These are phyloP conservation scores for Trifolium pratense DNA, from an alignment of 306 rosid species.

Conservation along the genomic window DNA sequence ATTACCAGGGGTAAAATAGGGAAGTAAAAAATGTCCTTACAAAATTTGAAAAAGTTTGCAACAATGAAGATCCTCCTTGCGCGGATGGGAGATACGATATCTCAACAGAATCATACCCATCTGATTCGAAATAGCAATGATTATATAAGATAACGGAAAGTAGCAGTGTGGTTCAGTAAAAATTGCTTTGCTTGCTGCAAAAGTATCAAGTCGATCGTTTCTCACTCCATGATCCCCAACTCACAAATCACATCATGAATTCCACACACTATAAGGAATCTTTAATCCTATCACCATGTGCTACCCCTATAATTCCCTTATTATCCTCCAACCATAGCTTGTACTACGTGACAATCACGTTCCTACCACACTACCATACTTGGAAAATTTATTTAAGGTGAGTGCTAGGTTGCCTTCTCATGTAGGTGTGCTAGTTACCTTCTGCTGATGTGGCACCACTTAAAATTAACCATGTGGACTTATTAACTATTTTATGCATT, in stretches of 20 bases:
- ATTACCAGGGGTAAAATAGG: constrained; percentile 23
- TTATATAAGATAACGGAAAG: constrained; percentile 50
- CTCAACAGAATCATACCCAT: constrained; percentile 35
- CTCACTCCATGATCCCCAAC: constrained; percentile 7
- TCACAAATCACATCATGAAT: constrained; percentile 38
- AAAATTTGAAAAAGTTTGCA: constrained; percentile 24
- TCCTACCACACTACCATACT: constrained; percentile 27
- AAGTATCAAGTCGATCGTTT: neutral
- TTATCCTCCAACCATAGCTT: constrained; percentile 28
- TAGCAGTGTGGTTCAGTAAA: constrained; percentile 31
- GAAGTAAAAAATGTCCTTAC: constrained; percentile 7
- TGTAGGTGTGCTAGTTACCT: too few species aligned
- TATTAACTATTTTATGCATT: too few species aligned
- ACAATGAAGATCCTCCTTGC: constrained; percentile 39
- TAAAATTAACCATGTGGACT: too few species aligned
- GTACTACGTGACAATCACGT: constrained; percentile 55
- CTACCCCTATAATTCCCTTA: constrained; percentile 40
- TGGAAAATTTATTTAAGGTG: constrained; percentile 3
- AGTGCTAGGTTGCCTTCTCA: too few species aligned
- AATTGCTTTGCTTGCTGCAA: constrained; percentile 17
- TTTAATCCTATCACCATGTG: constrained; percentile 43
- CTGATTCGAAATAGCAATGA: constrained; percentile 44
- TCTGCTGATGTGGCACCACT: too few species aligned
- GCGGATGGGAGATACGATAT: constrained; percentile 31
- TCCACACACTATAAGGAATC: constrained; percentile 34